phyloP scores from a whole-genome alignment of 352 stramenopile species.

The Thalassiosira exigua region DNA sequence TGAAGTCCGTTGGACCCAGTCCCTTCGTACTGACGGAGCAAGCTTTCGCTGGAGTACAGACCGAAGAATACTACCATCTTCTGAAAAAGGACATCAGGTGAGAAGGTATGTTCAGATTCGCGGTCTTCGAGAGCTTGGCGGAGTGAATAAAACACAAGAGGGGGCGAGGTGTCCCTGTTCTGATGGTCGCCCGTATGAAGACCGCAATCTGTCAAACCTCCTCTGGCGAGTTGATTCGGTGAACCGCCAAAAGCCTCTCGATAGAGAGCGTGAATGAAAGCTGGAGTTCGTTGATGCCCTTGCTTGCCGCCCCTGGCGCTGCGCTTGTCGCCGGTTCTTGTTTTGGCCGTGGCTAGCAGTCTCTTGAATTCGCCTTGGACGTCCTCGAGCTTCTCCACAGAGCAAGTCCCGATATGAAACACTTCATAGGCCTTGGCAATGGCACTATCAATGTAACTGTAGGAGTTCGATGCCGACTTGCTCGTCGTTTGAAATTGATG shows the following conservation, averaged over 20 bases:
- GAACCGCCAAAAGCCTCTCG: slow-evolving; percentile 25
- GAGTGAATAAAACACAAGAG: slow-evolving; percentile 31
- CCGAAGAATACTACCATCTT: slow-evolving; percentile 51
- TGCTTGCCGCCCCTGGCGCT: slow-evolving; percentile 31
- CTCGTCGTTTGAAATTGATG: slow-evolving; percentile 43
- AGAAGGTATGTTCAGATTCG: slow-evolving; percentile 4
- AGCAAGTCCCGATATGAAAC: slow-evolving; percentile 38
- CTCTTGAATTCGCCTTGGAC: slow-evolving; percentile 28
- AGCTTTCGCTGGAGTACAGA: slow-evolving; percentile 26
- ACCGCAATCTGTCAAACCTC: slow-evolving; percentile 55
- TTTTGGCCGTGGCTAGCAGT: slow-evolving; percentile 18
- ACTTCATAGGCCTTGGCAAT: slow-evolving; percentile 34
- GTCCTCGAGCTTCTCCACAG: slow-evolving; percentile 14
- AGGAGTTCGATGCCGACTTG: slow-evolving; percentile 23
- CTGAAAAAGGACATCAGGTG: slow-evolving; percentile 27
- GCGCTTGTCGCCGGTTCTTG: slow-evolving; percentile 19
- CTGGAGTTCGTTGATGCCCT: slow-evolving; percentile 55
- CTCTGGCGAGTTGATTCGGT: slow-evolving; percentile 13
- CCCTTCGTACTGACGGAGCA: slow-evolving; percentile 21
- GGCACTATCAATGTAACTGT: slow-evolving; percentile 37
- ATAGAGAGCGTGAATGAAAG: slow-evolving; percentile 53
- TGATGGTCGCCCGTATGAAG: slow-evolving; percentile 52
- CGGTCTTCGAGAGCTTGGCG: slow-evolving; percentile 30
- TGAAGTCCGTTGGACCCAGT: not conserved
- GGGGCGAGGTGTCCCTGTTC: slow-evolving; percentile 21